Conservation (phyloP, 306 rosid genomes). For the Trichosanthes cucumerina region DNA sequence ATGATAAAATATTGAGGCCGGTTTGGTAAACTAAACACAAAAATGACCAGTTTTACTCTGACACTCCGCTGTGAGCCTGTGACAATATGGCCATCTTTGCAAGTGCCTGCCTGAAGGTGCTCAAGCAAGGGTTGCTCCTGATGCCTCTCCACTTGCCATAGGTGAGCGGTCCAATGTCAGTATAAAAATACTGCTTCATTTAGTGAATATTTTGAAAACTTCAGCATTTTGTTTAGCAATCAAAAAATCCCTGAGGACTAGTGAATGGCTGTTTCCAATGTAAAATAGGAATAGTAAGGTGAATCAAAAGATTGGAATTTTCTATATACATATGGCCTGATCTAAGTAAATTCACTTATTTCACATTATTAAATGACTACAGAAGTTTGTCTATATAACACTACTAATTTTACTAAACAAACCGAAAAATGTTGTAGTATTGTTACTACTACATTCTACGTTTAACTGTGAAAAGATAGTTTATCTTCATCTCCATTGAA, state of each 20-base stretch:
- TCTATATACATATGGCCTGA: background rate
- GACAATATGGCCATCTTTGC: background rate
- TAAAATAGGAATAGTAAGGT: background rate
- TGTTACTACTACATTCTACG: background rate
- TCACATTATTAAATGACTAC: background rate
- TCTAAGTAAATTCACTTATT: background rate
- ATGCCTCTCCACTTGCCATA: background rate
- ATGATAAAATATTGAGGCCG: background rate
- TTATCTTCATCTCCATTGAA: background rate
- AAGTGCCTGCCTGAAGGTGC: background rate
- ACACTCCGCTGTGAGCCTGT: background rate
- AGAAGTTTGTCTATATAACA: background rate
- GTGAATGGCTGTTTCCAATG: background rate
- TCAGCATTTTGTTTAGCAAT: background rate
- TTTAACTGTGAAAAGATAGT: background rate
- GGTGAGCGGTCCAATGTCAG: background rate
- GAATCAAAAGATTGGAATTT: conserved; percentile 1
- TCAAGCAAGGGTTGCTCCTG: background rate
- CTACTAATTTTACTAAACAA: background rate
- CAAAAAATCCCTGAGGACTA: background rate
- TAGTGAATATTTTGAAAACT: background rate
- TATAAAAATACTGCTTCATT: background rate
- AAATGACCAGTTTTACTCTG: background rate
- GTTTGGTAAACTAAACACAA: background rate
- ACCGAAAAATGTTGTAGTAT: background rate